Evolutionary conservation across 1,139 yeast species (phyloP), one percentile per base, ranked within the genome.

Genomic region (Yamadazyma friedrichii): DNA sequence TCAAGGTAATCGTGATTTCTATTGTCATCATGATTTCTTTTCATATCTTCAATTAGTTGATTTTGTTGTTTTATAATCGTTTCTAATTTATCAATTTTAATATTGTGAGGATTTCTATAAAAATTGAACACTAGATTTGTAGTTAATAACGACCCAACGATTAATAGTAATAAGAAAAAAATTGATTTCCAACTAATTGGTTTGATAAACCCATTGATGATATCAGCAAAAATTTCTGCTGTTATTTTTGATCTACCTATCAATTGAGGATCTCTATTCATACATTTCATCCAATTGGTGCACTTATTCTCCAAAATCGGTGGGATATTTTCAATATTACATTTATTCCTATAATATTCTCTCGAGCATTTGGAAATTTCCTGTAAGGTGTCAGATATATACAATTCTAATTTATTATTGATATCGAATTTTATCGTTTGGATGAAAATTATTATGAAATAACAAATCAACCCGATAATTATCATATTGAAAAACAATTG

Each of bases 171-270:
- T 27, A 58, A 38, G 42, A 83, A 76, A 3, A 78, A 51, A 57
- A 87, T 70, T 3, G 93, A 73, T 58, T 86, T 88, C 82, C 88
- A 82, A 31, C 86, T 79, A 32, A 88, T 80, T 1, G 89, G 89
- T 44, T 75, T 77, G 31, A 88, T 66, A 51, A 88, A 85, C 2
- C 93, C 84, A 58, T 88, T 85, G 38, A 88, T 70, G 16, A 88
- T 84, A 47, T 84, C 93, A 1, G 94, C 95, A 55, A 88, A 74
- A 0, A 94, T 79, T 54, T 84, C 91, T 0, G 95, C 95, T 1
- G 89, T 78, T 25, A 89, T 78, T 50, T 78, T 74, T 3, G 94
- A 87, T 36, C 80, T 75, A 4, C 93, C 94, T n/a, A 89, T 78
- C 6, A 78, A 68, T 32, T 79, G 77, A 11, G 96, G 96, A 52